Percentiles rank a stretch among this genome's conserved stretches.
These are phyloP conservation scores for Grifola frondosa DNA, from an alignment of 1,284 basidiomycete genomes.

Conservation along the genomic window DNA sequence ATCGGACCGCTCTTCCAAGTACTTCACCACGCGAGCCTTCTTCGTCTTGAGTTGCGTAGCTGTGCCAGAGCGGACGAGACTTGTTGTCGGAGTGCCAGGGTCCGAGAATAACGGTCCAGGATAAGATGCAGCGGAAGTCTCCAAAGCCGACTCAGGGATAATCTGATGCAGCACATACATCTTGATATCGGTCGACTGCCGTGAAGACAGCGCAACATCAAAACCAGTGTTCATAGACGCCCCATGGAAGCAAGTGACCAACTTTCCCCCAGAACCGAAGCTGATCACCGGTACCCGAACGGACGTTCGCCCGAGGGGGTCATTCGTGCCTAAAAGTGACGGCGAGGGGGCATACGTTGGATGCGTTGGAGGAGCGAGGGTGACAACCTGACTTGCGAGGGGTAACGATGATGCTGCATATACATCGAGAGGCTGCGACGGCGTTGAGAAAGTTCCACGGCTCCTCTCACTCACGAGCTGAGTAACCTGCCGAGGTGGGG, in stretches of 20 bases:
- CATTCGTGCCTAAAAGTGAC: conserved; percentile 77
- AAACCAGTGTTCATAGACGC: conserved; percentile 69
- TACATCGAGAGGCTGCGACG: too few species aligned
- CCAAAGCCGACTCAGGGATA: conserved; percentile 66
- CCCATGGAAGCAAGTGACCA: conserved; percentile 85
- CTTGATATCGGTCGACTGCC: conserved; percentile 68
- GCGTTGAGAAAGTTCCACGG: background rate
- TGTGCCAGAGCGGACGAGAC: conserved; percentile 65
- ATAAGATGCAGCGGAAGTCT: conserved; percentile 57
- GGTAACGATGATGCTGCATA: background rate
- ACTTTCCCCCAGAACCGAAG: conserved; percentile 88
- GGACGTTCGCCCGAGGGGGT: conserved; percentile 76
- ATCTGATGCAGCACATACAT: conserved; percentile 68
- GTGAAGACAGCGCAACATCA: conserved; percentile 73
- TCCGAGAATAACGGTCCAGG: conserved; percentile 88
- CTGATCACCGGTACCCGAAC: conserved; percentile 76
- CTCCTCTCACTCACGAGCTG: conserved; percentile 22
- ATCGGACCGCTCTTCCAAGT: conserved; percentile 70
- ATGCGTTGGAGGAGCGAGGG: conserved; percentile 43
- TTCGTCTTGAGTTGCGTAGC: conserved; percentile 76
- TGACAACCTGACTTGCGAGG: conserved; percentile 39
- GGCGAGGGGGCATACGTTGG: conserved; percentile 73
- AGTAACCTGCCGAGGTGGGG: conserved; percentile 32
- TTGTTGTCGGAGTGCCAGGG: conserved; percentile 61
- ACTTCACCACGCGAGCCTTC: conserved; percentile 76